Base-by-base conservation (phyloP, 2,329 filamentous ascomycete species). In the Botrytis squamosa region DNA sequence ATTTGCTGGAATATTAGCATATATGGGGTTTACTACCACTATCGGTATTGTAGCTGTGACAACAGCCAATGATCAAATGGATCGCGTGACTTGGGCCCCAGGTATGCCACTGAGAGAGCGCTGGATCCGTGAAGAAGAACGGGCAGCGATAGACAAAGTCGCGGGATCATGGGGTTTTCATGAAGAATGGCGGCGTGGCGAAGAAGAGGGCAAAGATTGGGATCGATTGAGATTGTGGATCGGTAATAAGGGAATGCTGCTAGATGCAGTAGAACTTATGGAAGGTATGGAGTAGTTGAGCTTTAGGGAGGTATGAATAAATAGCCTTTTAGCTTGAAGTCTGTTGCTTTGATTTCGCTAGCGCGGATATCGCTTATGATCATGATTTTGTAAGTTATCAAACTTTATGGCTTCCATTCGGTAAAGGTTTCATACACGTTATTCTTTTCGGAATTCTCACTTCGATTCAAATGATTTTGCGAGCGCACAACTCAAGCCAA, bases 21-120 rank as follows among this genome's bases (percentile, higher is more conserved):
- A 98, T 82, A 86, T 97, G 60, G 88, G 90, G 33, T 93, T 94
- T 76, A 94, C 94, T 7, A 91, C 89, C 6, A 93, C 91, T 16
- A 88, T 98, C 71, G 96, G 95, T 4, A 84, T 96, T 60, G 89
- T 98, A 55, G 94, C 95, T 14, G 85, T 97, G 74, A 91, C 93
- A 40, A 98, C 95, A 49, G 87, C 91, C 75, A 98, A 98, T 83
- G 95, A 98, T 82, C 94, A 98, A 83, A 97, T 98, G 93, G 91
- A 92, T 79, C 90, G 96, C 33, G 94, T 98, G 8, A 95, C 93
- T 3, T 99, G 96, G 96, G 87, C 92, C 14, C 89, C 90, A 0
- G 96, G 96, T 18, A 91, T 93, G 49, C 92, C 93, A 36, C 84
- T 98, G 76, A 88, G 92, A 75, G 88, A 93, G 79, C 88, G 96